Percentiles rank a stretch among this genome's conserved stretches.
phyloP scores from a whole-genome alignment of 805 yeast species.

The Zygotorulaspora chibaensis region DNA sequence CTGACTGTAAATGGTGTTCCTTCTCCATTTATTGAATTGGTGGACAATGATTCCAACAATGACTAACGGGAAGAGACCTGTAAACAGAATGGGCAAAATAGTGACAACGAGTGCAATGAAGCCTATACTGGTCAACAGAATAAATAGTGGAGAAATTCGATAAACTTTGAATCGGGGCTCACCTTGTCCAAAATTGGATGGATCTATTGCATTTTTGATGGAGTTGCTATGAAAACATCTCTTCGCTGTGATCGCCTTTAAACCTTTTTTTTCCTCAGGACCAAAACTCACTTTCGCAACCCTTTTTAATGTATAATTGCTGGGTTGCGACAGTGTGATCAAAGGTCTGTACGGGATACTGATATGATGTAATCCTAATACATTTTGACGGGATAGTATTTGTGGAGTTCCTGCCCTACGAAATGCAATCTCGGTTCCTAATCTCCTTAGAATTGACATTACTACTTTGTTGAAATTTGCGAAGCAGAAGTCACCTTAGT shows the following conservation, averaged over 20 bases:
- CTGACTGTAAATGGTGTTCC: constrained; percentile 13
- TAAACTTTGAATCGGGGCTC: constrained; percentile 11
- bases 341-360: too few relatives aligned
- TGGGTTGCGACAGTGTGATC: too few relatives aligned
- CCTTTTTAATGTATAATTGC: too few relatives aligned
- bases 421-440: too few relatives aligned
- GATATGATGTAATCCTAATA: too few relatives aligned
- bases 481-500: too few relatives aligned
- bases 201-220: background rate
- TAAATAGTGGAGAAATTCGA: constrained; percentile 12
- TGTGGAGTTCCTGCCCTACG: too few relatives aligned
- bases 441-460: too few relatives aligned
- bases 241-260: background rate
- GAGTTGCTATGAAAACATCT: constrained; percentile 4
- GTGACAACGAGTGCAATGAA: constrained; percentile 12
- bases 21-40: constrained; percentile 28
- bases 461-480: background rate
- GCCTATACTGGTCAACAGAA: constrained; percentile 16
- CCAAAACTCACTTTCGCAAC: too few relatives aligned
- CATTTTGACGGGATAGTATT: too few relatives aligned
- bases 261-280: background rate
- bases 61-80: constrained; percentile 24
- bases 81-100: constrained; percentile 18
- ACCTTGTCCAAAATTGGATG: constrained; percentile 1
- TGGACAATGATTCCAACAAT: constrained; percentile 18